phyloP scores from a whole-genome alignment of 2,329 filamentous ascomycete genomes.

The Colletotrichum orbiculare region DNA sequence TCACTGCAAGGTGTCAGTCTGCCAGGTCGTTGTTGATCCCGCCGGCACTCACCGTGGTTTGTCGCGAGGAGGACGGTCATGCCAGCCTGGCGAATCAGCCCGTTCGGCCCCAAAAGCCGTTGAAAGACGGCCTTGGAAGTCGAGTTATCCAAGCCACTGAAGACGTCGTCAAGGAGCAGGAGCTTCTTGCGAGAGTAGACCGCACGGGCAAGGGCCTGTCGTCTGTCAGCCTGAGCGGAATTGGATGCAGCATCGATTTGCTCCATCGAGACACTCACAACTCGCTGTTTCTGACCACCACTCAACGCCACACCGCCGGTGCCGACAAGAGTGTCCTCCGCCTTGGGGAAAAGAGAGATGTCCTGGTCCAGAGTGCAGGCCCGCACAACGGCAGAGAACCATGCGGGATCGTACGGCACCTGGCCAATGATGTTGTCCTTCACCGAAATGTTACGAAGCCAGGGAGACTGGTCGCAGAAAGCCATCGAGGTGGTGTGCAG shows the following conservation, averaged over 20 bases:
- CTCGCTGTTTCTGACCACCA: constrained; percentile 56
- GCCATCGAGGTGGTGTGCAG: constrained; percentile 43
- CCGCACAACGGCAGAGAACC: constrained; percentile 44
- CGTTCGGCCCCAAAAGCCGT: constrained; percentile 52
- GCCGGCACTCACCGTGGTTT: constrained; percentile 45
- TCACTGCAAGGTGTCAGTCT: constrained; percentile 35
- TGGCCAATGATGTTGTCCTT: constrained; percentile 51
- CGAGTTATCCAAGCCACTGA: constrained; percentile 57
- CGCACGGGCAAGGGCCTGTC: constrained; percentile 56
- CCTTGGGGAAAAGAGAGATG: constrained; percentile 44
- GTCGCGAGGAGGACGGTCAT: constrained; percentile 57
- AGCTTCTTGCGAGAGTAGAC: constrained; percentile 54
- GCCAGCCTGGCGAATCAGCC: constrained; percentile 51
- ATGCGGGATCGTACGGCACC: constrained; percentile 41
- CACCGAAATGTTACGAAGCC: constrained; percentile 55
- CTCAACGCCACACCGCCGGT: constrained; percentile 55
- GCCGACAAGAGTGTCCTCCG: constrained; percentile 51
- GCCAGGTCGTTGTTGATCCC: not conserved
- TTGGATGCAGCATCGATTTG: not conserved
- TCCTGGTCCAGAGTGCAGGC: constrained; percentile 51
- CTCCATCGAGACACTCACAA: constrained; percentile 43
- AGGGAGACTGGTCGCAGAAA: constrained; percentile 57
- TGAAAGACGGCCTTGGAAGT: constrained; percentile 56
- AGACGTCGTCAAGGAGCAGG: constrained; percentile 58
- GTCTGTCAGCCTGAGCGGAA: constrained; percentile 5